A percentile compares a stretch with the other conserved stretches of the same genome.
Conservation (phyloP, 192 early-diverging fungal genomes). For the Entrophospora sp. region DNA sequence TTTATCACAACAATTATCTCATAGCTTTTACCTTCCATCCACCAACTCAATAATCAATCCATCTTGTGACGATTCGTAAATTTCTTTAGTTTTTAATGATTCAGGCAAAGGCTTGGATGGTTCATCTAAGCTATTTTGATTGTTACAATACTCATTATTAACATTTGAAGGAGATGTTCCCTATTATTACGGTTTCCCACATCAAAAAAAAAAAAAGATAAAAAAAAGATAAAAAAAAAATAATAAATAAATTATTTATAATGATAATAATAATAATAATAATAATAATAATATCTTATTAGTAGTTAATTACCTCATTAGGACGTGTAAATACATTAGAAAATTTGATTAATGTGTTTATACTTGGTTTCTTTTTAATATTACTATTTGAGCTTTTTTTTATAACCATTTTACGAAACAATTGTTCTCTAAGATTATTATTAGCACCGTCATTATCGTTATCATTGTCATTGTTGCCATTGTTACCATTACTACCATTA, state of each 20-base stretch:
- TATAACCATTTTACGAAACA: conserved; percentile 8
- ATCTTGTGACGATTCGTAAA: background rate
- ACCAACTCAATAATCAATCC: background rate
- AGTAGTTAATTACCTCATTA: conserved; percentile 3
- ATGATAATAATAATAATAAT: background rate
- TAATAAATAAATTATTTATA: background rate
- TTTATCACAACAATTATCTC: too few species aligned
- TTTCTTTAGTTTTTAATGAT: too few species aligned
- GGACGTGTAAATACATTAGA: background rate
- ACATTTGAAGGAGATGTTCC: background rate
- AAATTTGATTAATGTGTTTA: background rate
- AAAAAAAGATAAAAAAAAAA: background rate
- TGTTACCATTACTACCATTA: background rate
- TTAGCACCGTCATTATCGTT: background rate
- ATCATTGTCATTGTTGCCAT: background rate
- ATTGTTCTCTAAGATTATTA: background rate
- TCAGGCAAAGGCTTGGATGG: too few species aligned
- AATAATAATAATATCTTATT: background rate
- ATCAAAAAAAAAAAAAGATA: background rate
- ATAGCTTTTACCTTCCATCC: conserved; percentile 16
- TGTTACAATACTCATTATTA: too few species aligned
- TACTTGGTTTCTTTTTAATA: background rate
- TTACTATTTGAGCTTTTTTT: conserved; percentile 14
- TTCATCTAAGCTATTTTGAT: background rate
- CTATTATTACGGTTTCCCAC: background rate